phyloP scores from a whole-genome alignment of 768 basidiomycete genomes.

The Mycena sanguinolenta region DNA sequence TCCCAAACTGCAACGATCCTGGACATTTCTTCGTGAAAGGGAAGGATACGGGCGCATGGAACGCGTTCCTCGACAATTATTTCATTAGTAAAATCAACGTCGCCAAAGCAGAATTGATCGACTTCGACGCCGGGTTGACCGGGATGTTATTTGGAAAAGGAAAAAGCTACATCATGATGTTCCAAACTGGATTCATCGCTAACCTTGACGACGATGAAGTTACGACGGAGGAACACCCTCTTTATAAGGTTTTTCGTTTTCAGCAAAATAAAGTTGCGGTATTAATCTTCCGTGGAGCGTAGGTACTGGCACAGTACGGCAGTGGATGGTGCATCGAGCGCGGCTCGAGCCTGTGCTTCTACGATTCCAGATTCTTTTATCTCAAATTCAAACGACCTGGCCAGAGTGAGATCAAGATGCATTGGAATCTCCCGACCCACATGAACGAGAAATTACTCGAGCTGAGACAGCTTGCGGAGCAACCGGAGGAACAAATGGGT shows the following conservation, averaged over 20 bases:
- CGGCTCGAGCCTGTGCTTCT: conserved; percentile 31
- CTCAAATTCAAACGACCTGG: conserved; percentile 26
- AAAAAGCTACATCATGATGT: not conserved
- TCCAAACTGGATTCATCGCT: conserved; percentile 13
- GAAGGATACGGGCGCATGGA: conserved; percentile 20
- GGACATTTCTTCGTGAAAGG: conserved; percentile 15
- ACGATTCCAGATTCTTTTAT: conserved; percentile 25
- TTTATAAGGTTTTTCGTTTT: conserved; percentile 21
- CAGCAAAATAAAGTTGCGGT: not conserved
- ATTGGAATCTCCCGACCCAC: conserved; percentile 25
- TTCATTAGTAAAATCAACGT: not conserved
- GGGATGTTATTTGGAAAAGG: conserved; percentile 31
- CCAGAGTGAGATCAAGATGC: conserved; percentile 12
- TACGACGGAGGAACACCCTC: conserved; percentile 8
- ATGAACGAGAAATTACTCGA: conserved; percentile 11
- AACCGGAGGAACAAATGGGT: conserved; percentile 20
- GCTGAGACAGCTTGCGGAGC: conserved; percentile 7
- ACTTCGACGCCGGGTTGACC: conserved; percentile 15
- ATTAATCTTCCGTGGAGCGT: no score
- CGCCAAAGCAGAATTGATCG: not conserved
- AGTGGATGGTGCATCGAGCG: conserved; percentile 29
- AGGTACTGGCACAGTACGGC: conserved; percentile 8
- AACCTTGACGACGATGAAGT: conserved; percentile 17
- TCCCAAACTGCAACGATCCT: conserved; percentile 14
- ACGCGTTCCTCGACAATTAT: not conserved